phyloP scores from a whole-genome alignment of 2,329 filamentous ascomycete species.

The Pestalotiopsis sp. region DNA sequence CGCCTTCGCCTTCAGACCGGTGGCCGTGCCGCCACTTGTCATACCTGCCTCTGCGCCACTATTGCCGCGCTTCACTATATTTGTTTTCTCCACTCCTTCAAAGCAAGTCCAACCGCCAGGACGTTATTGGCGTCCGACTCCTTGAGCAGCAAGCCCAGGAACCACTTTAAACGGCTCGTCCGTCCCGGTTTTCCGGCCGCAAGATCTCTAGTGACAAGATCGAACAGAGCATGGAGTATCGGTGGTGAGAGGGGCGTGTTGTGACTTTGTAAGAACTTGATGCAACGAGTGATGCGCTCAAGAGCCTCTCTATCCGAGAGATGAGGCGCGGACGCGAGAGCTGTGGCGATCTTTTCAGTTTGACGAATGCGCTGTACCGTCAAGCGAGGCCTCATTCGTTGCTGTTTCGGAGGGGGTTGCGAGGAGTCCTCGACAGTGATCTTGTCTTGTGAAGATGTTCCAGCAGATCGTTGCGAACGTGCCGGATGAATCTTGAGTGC shows the following conservation, averaged over 20 bases:
- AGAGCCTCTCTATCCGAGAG: slow-evolving; percentile 27
- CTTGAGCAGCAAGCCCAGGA: slow-evolving; percentile 32
- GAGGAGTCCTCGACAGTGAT: not conserved
- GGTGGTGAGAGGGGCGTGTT: slow-evolving; percentile 22
- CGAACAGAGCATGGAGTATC: slow-evolving; percentile 33
- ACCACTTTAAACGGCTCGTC: slow-evolving; percentile 37
- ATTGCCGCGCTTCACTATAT: not conserved
- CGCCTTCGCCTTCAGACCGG: slow-evolving; percentile 3
- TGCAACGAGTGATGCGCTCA: slow-evolving; percentile 34
- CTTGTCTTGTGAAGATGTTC: not conserved
- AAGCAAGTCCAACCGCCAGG: slow-evolving; percentile 21
- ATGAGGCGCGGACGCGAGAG: slow-evolving; percentile 22
- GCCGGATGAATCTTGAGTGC: slow-evolving; percentile 18
- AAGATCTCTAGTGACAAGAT: slow-evolving; percentile 38
- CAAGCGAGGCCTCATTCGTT: not conserved
- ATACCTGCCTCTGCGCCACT: not conserved
- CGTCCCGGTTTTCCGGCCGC: slow-evolving; percentile 34
- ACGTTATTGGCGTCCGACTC: slow-evolving; percentile 26
- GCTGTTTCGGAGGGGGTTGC: not conserved
- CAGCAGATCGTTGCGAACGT: not conserved
- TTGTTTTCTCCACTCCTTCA: slow-evolving; percentile 22
- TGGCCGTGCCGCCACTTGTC: not conserved
- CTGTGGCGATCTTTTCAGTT: slow-evolving; percentile 14
- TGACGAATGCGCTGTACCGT: not conserved
- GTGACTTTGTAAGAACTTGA: slow-evolving; percentile 29